Conservation (phyloP, 768 basidiomycete genomes). For the Suillus paluster region DNA sequence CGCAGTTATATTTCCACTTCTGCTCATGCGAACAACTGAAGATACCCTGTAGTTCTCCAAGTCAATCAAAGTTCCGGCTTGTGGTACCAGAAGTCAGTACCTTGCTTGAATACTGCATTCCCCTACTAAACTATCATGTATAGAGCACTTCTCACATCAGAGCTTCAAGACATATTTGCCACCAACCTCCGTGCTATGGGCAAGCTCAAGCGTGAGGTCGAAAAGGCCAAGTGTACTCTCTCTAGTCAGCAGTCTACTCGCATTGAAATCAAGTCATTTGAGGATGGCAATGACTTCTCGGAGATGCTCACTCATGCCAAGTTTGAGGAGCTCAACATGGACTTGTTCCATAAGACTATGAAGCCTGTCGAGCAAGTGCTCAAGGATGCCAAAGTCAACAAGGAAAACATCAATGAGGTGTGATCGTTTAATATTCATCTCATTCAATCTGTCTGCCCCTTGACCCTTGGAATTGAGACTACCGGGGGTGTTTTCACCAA, state of each 20-base stretch:
- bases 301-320: slow-evolving; percentile 98
- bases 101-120: neutral
- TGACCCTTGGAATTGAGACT: slow-evolving; percentile 98
- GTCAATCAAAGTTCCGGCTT: neutral
- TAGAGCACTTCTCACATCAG: neutral
- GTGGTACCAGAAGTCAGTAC: neutral
- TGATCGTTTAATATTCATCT: slow-evolving; percentile 10
- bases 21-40: neutral
- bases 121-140: neutral
- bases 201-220: slow-evolving; percentile 92
- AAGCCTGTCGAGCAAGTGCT: slow-evolving; percentile 99
- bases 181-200: slow-evolving; percentile 84
- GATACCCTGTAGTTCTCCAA: neutral
- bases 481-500: slow-evolving; percentile 98
- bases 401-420: slow-evolving; percentile 93
- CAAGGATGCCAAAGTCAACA: slow-evolving; percentile 98
- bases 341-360: slow-evolving; percentile 99
- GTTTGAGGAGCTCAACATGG: slow-evolving; percentile 98
- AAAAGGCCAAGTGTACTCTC: slow-evolving; percentile 94
- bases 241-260: slow-evolving; percentile 88
- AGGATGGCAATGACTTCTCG: slow-evolving; percentile 95
- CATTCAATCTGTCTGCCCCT: slow-evolving; percentile 44
- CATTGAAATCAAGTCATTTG: slow-evolving; percentile 96
- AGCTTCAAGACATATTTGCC: slow-evolving; percentile 18
- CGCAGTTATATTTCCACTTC: neutral